Conservation (phyloP, 2,329 filamentous ascomycete species). For the Ophidiomyces ophidiicola region DNA sequence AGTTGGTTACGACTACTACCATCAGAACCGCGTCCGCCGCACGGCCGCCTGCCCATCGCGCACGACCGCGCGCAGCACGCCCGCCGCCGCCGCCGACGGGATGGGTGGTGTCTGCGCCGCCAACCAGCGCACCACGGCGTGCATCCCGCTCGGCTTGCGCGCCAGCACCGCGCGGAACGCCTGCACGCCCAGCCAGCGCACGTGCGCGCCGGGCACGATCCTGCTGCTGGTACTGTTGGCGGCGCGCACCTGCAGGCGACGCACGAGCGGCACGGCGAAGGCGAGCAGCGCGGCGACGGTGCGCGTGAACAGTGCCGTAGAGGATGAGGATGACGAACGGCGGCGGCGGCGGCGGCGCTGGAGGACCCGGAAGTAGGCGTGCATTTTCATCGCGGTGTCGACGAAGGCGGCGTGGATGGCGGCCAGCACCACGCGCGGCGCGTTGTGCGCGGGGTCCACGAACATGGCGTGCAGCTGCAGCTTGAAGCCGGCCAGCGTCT, state of each 20-base stretch:
- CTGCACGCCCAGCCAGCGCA: conserved; percentile 51
- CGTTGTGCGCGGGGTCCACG: conserved; percentile 63
- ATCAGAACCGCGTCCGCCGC: no score
- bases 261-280: conserved; percentile 53
- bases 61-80: no score
- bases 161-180: conserved; percentile 59
- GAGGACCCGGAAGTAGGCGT: conserved; percentile 50
- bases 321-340: background rate
- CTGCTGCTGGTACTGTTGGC: background rate
- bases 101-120: no score
- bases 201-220: conserved; percentile 48
- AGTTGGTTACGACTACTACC: no score
- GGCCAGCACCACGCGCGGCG: conserved; percentile 51
- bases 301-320: conserved; percentile 46
- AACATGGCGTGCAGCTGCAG: conserved; percentile 61
- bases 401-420: conserved; percentile 65
- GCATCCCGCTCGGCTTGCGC: conserved; percentile 59
- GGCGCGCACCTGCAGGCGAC: conserved; percentile 28
- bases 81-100: no score
- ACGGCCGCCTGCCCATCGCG: no score
- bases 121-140: conserved; percentile 56
- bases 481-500: conserved; percentile 63
- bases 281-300: conserved; percentile 51
- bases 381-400: conserved; percentile 65
- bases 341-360: conserved; percentile 26